Percentiles rank a stretch among this genome's conserved stretches.
Evolutionary conservation across 2,329 filamentous ascomycete species (phyloP).

Genomic region (Trichoderma pleuroti): DNA sequence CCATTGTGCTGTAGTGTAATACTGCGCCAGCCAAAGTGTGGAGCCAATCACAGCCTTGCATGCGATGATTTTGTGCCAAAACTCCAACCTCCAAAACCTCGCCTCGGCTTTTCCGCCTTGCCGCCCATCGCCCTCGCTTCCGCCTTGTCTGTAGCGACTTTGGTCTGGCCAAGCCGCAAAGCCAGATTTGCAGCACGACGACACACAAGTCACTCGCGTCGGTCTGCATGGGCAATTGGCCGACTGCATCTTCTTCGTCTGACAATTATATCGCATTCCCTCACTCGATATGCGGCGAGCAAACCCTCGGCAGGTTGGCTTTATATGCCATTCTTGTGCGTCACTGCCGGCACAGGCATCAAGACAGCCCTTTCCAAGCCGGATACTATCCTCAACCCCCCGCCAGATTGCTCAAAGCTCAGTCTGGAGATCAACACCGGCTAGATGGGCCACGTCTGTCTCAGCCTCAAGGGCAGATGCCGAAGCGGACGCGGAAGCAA

Average conservation of each 20-base stretch:
- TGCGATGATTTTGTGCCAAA: slow-evolving; percentile 21
- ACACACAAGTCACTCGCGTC: neutral
- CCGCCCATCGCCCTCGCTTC: neutral
- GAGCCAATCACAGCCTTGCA: slow-evolving; percentile 20
- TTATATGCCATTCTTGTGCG: slow-evolving; percentile 45
- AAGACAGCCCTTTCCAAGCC: slow-evolving; percentile 26
- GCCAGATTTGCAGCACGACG: neutral
- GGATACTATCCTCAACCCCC: slow-evolving; percentile 24
- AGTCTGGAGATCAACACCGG: slow-evolving; percentile 17
- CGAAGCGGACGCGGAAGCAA: neutral
- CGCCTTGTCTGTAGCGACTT: neutral
- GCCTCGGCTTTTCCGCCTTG: neutral
- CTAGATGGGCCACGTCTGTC: slow-evolving; percentile 29
- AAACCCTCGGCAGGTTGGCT: slow-evolving; percentile 31
- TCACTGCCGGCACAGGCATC: slow-evolving; percentile 30
- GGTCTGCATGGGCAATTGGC: neutral
- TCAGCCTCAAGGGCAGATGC: slow-evolving; percentile 1
- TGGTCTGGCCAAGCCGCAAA: neutral
- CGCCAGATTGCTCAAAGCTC: slow-evolving; percentile 15
- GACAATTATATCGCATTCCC: neutral
- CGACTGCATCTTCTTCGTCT: neutral
- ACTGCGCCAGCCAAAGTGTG: neutral
- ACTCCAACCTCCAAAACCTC: neutral
- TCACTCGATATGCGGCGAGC: slow-evolving; percentile 39
- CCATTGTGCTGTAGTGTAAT: neutral